phyloP scores from a whole-genome alignment of 176 grass and related monocot genomes.

The Cenchrus fungigraminus region DNA sequence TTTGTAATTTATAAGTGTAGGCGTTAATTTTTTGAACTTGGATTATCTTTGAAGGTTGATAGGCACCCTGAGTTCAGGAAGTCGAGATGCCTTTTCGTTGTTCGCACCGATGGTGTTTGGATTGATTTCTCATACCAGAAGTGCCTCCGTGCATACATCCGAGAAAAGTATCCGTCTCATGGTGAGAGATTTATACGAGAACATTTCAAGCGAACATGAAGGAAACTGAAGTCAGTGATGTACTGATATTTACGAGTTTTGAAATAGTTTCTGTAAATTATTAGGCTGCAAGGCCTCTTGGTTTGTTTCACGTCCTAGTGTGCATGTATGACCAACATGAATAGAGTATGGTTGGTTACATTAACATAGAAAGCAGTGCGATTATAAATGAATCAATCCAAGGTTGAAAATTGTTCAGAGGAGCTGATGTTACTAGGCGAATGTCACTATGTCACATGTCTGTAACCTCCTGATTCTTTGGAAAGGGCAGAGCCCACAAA shows the following conservation, averaged over 20 bases:
- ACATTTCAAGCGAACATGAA: slow-evolving; percentile 80
- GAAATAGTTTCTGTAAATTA: slow-evolving; percentile 22
- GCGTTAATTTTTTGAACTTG: slow-evolving; percentile 1
- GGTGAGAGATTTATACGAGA: slow-evolving; percentile 79
- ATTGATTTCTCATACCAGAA: slow-evolving; percentile 98
- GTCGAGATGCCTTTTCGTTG: slow-evolving; percentile 92
- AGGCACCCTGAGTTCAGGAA: slow-evolving; percentile 81
- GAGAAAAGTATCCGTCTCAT: slow-evolving; percentile 74
- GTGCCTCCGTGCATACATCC: slow-evolving; percentile 80
- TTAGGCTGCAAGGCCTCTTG: slow-evolving; percentile 5
- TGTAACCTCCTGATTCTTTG: not conserved
- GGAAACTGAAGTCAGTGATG: slow-evolving; percentile 1
- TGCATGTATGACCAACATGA: not conserved
- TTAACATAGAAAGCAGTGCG: not conserved
- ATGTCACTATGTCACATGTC: not conserved
- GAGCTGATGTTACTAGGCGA: not conserved
- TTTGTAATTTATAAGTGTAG: not conserved
- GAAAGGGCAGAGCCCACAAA: not conserved
- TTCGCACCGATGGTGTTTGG: slow-evolving; percentile 85
- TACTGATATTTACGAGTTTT: not conserved
- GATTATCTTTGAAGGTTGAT: slow-evolving; percentile 64
- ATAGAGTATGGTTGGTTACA: not conserved
- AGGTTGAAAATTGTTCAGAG: not conserved
- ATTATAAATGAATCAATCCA: not conserved
- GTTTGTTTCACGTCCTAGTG: slow-evolving; percentile 6